phyloP scores from a whole-genome alignment of 345 rosid genomes.

The Raphanus raphanistrum region DNA sequence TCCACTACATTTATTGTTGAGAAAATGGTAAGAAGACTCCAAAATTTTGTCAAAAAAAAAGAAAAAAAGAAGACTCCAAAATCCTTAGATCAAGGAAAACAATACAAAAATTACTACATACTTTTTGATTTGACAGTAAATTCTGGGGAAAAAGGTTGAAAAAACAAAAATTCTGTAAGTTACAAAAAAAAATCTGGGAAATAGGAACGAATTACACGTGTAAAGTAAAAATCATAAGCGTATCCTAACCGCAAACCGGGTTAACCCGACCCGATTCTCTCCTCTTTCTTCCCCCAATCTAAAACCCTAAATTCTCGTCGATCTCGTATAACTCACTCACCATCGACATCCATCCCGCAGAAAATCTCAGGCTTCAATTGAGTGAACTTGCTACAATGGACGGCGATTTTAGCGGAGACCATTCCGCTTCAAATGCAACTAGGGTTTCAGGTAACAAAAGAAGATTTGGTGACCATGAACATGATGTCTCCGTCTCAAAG shows the following conservation, averaged over 20 bases:
- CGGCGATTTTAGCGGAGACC: conserved; percentile 87
- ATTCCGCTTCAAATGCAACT: conserved; percentile 46
- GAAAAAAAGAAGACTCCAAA: no score
- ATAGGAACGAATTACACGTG: neutral
- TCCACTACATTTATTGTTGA: neutral
- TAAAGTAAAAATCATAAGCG: neutral
- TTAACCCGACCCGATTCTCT: neutral
- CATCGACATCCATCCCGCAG: neutral
- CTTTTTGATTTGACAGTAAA: neutral
- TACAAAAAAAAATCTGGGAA: neutral
- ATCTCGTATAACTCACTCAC: neutral
- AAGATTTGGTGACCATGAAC: conserved; percentile 69
- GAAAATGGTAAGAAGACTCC: neutral
- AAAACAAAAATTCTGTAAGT: no score
- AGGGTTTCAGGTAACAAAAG: conserved; percentile 70
- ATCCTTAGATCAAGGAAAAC: neutral
- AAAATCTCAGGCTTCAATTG: conserved; percentile 4
- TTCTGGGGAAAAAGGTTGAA: no score
- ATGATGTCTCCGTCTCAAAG: conserved; percentile 69
- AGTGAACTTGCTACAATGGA: conserved; percentile 24
- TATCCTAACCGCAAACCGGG: neutral
- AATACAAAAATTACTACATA: neutral
- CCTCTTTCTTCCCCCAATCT: neutral
- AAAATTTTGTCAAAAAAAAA: no score
- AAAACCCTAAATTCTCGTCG: conserved; percentile 29